Percentiles rank a stretch among this genome's conserved stretches.
These are phyloP conservation scores for Pneumocystis carinii DNA, from an alignment of 1,139 yeast genomes.

Conservation along the genomic window DNA sequence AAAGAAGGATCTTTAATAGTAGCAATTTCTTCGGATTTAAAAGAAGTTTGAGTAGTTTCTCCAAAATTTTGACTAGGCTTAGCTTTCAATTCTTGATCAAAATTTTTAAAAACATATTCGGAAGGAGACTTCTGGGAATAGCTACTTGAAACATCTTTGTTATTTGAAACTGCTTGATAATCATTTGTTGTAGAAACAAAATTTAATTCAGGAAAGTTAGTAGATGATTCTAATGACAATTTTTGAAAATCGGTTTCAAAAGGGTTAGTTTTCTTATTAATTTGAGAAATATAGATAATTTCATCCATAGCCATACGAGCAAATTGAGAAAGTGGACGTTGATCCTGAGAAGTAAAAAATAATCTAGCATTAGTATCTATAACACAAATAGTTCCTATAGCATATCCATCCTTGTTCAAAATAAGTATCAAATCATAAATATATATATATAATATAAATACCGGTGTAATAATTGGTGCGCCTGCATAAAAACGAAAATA, in stretches of 20 bases:
- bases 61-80: background rate
- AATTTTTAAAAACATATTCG: background rate
- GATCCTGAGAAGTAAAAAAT: conserved; percentile 6
- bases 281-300: conserved; percentile 7
- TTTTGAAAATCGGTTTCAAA: background rate
- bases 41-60: background rate
- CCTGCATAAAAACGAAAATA: conserved; percentile 15
- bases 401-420: conserved; percentile 9
- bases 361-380: conserved; percentile 12
- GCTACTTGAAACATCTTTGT: background rate
- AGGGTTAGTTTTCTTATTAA: conserved; percentile 5
- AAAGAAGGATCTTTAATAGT: background rate
- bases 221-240: background rate
- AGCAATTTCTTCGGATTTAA: background rate
- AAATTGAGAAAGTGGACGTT: conserved; percentile 11
- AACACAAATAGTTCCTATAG: conserved; percentile 15
- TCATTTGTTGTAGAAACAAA: background rate
- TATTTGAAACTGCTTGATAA: background rate
- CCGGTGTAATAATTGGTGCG: conserved; percentile 14
- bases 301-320: conserved; percentile 12
- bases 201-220: background rate
- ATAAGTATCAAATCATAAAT: background rate
- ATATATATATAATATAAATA: background rate
- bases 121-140: background rate
- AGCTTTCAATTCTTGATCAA: background rate